A percentile compares a stretch with the other conserved stretches of the same genome.
These are phyloP conservation scores for Colletotrichum siamense DNA, from an alignment of 2,329 filamentous ascomycete species.

Conservation along the genomic window DNA sequence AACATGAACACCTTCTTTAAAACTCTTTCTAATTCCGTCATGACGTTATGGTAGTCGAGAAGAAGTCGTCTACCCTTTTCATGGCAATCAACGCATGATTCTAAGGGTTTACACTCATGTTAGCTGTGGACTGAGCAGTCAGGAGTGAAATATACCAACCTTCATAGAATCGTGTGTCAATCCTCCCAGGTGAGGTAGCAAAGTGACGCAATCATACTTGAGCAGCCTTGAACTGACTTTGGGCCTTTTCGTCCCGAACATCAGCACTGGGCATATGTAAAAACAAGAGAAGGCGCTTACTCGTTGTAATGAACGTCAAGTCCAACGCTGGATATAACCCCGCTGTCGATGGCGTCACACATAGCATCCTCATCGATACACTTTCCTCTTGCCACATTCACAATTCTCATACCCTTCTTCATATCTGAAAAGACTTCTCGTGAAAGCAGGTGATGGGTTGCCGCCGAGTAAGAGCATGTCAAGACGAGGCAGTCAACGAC, in stretches of 20 bases:
- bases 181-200: constrained; percentile 1
- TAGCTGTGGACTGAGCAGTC: not conserved
- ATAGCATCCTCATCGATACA: constrained; percentile 26
- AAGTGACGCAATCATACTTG: not conserved
- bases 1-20: fast-evolving
- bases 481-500: constrained; percentile 14
- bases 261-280: not conserved
- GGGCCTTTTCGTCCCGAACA: not conserved
- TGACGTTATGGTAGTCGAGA: fast-evolving
- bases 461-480: constrained; percentile 23
- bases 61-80: not conserved
- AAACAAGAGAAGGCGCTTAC: not conserved
- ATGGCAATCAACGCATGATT: not conserved
- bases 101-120: not conserved
- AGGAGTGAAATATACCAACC: not conserved
- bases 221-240: not conserved
- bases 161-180: not conserved
- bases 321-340: constrained; percentile 15
- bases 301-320: constrained; percentile 26
- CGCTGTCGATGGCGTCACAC: constrained; percentile 21
- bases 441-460: constrained; percentile 22
- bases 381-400: constrained; percentile 25
- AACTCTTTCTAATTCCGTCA: fast-evolving
- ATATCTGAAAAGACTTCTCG: constrained; percentile 9
- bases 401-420: constrained; percentile 21